Conservation (phyloP, 345 rosid genomes). For the Aquilaria malaccensis region DNA sequence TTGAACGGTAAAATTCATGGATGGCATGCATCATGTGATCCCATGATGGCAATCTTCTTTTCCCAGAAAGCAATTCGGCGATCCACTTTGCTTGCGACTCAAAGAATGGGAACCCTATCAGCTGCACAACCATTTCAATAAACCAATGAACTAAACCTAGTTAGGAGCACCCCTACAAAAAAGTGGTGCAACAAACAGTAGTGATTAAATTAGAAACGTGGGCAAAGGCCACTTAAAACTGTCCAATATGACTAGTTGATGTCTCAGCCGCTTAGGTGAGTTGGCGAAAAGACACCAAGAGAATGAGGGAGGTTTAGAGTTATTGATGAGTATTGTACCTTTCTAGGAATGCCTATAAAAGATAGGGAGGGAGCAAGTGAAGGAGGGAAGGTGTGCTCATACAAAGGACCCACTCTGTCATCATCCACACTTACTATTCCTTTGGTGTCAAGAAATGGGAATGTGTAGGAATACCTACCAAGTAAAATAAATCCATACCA, state of each 20-base stretch:
- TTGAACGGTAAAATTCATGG: slow-evolving; percentile 51
- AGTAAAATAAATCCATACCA: no score
- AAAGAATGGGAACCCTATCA: slow-evolving; percentile 90
- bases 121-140: slow-evolving; percentile 29
- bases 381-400: slow-evolving; percentile 95
- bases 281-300: no score
- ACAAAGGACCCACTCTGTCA: slow-evolving; percentile 91
- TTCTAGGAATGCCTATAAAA: slow-evolving; percentile 81
- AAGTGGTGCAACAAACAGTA: no score
- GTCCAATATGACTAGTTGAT: no score
- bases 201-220: no score
- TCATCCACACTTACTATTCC: slow-evolving; percentile 82
- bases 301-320: no score
- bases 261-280: no score
- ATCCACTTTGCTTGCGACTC: slow-evolving; percentile 96
- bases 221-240: no score
- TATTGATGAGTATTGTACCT: slow-evolving; percentile 36
- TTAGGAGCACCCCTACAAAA: no score
- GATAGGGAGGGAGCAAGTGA: slow-evolving; percentile 84
- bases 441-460: slow-evolving; percentile 96
- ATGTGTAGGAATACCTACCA: slow-evolving; percentile 69
- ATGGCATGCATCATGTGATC: slow-evolving; percentile 75
- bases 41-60: slow-evolving; percentile 54
- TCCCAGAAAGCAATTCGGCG: slow-evolving; percentile 76
- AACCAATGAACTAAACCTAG: background rate